phyloP scores from a whole-genome alignment of 306 rosid genomes.

The Sesbania bispinosa region DNA sequence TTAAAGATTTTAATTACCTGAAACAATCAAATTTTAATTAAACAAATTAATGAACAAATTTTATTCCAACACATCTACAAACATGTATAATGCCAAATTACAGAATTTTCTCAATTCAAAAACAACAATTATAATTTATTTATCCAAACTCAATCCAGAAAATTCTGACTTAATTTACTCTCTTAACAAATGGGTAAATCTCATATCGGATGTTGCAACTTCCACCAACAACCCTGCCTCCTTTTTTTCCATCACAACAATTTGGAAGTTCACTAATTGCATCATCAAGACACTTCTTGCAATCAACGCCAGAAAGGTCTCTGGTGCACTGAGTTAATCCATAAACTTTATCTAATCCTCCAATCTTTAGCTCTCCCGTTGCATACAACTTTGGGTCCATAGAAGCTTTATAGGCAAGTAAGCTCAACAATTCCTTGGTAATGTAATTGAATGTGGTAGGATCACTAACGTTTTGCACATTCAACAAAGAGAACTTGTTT shows the following conservation, averaged over 20 bases:
- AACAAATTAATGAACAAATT: too few relatives aligned
- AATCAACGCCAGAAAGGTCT: conserved; percentile 38
- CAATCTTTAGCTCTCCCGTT: conserved; percentile 21
- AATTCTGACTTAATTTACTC: too few relatives aligned
- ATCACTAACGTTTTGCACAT: conserved; percentile 17
- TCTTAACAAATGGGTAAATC: conserved; percentile 36
- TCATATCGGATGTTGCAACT: conserved; percentile 50
- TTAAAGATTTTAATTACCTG: too few relatives aligned
- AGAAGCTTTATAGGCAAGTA: conserved; percentile 20
- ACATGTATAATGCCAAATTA: too few relatives aligned
- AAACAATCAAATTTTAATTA: too few relatives aligned
- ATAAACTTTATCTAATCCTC: conserved; percentile 20
- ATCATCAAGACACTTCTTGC: conserved; percentile 44
- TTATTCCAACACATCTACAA: too few relatives aligned
- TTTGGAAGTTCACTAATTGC: conserved; percentile 36
- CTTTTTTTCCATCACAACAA: conserved; percentile 46
- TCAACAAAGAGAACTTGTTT: conserved; percentile 14
- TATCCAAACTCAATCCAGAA: too few relatives aligned
- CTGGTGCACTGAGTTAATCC: conserved; percentile 47
- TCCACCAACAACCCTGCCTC: conserved; percentile 51
- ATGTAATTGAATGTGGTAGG: conserved; percentile 16
- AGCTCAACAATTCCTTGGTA: conserved; percentile 22
- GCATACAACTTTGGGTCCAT: conserved; percentile 28
- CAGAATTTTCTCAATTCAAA: background rate
- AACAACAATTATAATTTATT: background rate